These are phyloP conservation scores for Psilocybe cubensis DNA, from an alignment of 768 basidiomycete genomes.

Conservation along the genomic window DNA sequence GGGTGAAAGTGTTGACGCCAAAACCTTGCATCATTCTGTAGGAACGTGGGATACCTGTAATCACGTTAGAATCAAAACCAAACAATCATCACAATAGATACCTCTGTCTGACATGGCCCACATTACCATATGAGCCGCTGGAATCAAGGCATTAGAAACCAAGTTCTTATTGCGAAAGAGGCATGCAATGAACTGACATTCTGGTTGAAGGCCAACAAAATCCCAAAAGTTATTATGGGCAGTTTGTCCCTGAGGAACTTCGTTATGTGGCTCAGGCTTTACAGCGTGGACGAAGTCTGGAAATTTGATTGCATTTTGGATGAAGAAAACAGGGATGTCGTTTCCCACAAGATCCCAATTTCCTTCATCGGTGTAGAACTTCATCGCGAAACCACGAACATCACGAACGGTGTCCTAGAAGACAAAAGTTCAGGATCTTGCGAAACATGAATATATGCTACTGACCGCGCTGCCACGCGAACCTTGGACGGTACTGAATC, in stretches of 20 bases:
- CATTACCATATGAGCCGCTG: conserved; percentile 75
- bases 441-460: conserved; percentile 9
- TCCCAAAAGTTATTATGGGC: conserved; percentile 93
- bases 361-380: conserved; percentile 85
- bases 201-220: conserved; percentile 71
- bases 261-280: conserved; percentile 85
- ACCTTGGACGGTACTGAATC: conserved; percentile 88
- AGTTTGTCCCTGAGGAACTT: conserved; percentile 68
- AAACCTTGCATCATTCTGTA: conserved; percentile 91
- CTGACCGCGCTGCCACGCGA: conserved; percentile 80
- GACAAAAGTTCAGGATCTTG: background rate
- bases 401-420: conserved; percentile 75
- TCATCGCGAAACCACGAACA: conserved; percentile 84
- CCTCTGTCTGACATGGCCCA: conserved; percentile 87
- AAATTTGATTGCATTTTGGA: conserved; percentile 84
- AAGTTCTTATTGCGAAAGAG: background rate
- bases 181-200: conserved; percentile 41
- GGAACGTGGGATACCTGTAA: conserved; percentile 73
- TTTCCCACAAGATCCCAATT: conserved; percentile 92
- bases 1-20: conserved; percentile 84
- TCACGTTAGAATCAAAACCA: background rate
- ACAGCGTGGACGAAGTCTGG: conserved; percentile 86
- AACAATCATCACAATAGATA: conserved; percentile 3
- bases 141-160: conserved; percentile 9
- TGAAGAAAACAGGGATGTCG: conserved; percentile 82